Base-by-base conservation (phyloP, 2,329 filamentous ascomycete species). In the Aureobasidium sp. region DNA sequence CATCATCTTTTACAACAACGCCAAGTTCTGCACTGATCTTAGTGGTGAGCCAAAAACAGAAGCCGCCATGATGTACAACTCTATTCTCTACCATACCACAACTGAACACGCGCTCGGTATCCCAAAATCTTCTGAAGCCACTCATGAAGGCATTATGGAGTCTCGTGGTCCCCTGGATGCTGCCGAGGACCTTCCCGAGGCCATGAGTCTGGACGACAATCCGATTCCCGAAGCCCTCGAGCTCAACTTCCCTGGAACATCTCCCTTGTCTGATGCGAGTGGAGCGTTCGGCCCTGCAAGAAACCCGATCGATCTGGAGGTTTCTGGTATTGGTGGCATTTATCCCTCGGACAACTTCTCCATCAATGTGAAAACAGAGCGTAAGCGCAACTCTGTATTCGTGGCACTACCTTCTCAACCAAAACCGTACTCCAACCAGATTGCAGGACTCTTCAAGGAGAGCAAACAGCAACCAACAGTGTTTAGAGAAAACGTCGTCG, bases 1-100 rank as follows among this genome's bases (percentile, higher is more conserved):
- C 1, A 88, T 95, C 66, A 91, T 93, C 20, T 95, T 92, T 70
- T 95, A 93, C 71, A 90, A 83, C 64, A 89, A 88, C 29, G 87
- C 88, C 1, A 84, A 84, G 0, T 96, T 94, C 71, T 94, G 86
- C 71, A 91, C 87, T 1, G 91, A 96, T 71, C 75, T 94, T 3
- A 89, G 87, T 17, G 87, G 87, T 1, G 87, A 91, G 67, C 77
- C 77, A 9, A 68, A 65, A 37, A 62, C 67, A 14, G 61, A 64
- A 27, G 59, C 42, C 5, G 52, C 57, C 2, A 63, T 64, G 59
- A 20, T 51, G 1, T 62, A 63, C 58, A 65, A 65, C 42, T 45
- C 61, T 1, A 61, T 65, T 22, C 34, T 65, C 5, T 76, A 76
- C 65, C 67, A 72, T 25, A 64, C 67, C 15, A 64, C 74, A 9